phyloP scores from a whole-genome alignment of 1,139 yeast species.

The Hansenula sp. region DNA sequence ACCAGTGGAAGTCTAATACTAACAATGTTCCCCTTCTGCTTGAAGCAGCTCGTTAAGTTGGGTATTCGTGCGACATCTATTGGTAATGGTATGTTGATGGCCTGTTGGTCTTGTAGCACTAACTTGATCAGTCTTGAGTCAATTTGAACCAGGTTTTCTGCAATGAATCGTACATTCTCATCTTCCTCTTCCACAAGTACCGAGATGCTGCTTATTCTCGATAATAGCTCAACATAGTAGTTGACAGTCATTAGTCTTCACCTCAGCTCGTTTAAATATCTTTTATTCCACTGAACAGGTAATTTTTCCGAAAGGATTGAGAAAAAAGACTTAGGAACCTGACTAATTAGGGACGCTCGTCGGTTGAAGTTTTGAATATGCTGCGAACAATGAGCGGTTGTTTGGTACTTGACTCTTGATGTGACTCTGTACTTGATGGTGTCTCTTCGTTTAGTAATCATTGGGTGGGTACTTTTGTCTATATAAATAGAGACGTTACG shows the following conservation, averaged over 20 bases:
- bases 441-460: too few species aligned
- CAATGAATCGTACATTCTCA: not conserved
- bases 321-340: too few species aligned
- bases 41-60: conserved; percentile 7
- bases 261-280: too few species aligned
- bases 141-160: not conserved
- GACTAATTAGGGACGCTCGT: too few species aligned
- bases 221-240: conserved; percentile 14
- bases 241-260: not conserved
- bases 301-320: too few species aligned
- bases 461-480: too few species aligned
- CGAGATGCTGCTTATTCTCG: conserved; percentile 14
- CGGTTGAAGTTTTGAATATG: too few species aligned
- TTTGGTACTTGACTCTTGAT: too few species aligned
- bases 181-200: conserved; percentile 9
- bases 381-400: too few species aligned
- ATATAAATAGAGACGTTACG: too few species aligned
- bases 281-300: too few species aligned
- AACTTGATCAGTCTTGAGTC: conserved; percentile 2
- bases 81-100: conserved; percentile 8
- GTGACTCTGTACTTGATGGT: too few species aligned
- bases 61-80: conserved; percentile 1
- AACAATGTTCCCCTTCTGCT: conserved; percentile 2
- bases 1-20: conserved; percentile 12
- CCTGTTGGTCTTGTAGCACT: not conserved